phyloP scores from a whole-genome alignment of 768 basidiomycete species.

The Cyclocybe cylindracea region DNA sequence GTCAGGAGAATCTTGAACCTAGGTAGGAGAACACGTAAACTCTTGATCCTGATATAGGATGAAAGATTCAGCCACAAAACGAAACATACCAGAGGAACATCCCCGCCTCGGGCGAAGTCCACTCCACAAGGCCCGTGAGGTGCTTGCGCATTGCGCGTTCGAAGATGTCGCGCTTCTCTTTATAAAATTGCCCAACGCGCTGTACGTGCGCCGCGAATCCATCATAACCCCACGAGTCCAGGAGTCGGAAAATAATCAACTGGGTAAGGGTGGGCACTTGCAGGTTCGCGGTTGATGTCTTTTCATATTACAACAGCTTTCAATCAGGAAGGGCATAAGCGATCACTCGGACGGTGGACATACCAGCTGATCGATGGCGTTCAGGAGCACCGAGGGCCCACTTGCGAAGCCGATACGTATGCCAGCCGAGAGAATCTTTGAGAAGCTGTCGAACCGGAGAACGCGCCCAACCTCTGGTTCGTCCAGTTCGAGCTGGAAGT shows the following conservation, averaged over 20 bases:
- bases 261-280: conserved; percentile 69
- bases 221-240: conserved; percentile 74
- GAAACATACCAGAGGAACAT: conserved; percentile 81
- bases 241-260: conserved; percentile 56
- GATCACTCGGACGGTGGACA: conserved; percentile 19
- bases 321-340: too few species aligned
- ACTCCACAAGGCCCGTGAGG: conserved; percentile 74
- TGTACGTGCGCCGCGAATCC: conserved; percentile 72
- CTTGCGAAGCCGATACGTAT: conserved; percentile 84
- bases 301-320: neutral
- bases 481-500: conserved; percentile 77
- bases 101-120: conserved; percentile 71
- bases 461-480: conserved; percentile 74
- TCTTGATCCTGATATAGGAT: neutral
- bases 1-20: conserved; percentile 75
- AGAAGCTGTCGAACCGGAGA: conserved; percentile 88
- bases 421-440: conserved; percentile 80
- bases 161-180: conserved; percentile 73
- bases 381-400: conserved; percentile 67
- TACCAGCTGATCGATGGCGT: conserved; percentile 72
- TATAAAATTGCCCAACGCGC: conserved; percentile 73
- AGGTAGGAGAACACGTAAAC: neutral
- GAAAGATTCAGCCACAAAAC: neutral
- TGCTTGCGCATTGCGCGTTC: conserved; percentile 74
- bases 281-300: conserved; percentile 70